Conservation (phyloP, 2,329 filamentous ascomycete genomes). For the Curvularia spicifera region DNA sequence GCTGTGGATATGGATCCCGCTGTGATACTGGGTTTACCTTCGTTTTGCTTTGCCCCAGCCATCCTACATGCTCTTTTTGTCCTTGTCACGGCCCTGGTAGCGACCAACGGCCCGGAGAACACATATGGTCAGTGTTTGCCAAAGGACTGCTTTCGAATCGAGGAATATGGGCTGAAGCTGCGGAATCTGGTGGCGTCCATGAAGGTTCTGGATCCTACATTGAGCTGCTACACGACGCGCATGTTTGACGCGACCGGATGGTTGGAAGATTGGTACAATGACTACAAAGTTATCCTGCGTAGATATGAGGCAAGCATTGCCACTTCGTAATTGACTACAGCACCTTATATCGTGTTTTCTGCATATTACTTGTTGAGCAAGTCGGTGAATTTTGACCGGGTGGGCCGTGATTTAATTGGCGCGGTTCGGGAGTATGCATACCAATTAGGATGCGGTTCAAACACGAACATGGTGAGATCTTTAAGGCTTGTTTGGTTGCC, state of each 20-base stretch:
- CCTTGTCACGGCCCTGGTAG: slow-evolving; percentile 32
- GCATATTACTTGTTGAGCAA: slow-evolving; percentile 1
- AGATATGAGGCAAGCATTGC: slow-evolving; percentile 31
- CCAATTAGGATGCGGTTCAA: neutral
- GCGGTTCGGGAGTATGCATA: neutral
- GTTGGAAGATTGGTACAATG: slow-evolving; percentile 36
- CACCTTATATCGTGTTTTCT: neutral
- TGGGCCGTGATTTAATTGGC: neutral
- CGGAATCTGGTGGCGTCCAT: slow-evolving; percentile 22
- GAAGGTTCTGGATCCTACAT: slow-evolving; percentile 29
- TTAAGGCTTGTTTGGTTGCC: too few species aligned
- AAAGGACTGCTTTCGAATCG: slow-evolving; percentile 28
- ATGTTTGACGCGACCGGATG: slow-evolving; percentile 37
- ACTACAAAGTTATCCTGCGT: slow-evolving; percentile 31
- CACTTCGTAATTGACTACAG: neutral
- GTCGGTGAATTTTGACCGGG: slow-evolving; percentile 32
- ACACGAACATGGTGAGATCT: neutral
- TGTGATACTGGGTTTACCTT: slow-evolving; percentile 30
- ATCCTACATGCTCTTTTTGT: slow-evolving; percentile 35
- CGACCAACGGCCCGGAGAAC: slow-evolving; percentile 31
- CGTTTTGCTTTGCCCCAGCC: slow-evolving; percentile 34
- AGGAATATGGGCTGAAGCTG: slow-evolving; percentile 29
- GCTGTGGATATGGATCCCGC: slow-evolving; percentile 32
- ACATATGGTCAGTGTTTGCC: slow-evolving; percentile 32
- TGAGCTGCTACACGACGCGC: slow-evolving; percentile 37